phyloP scores from a whole-genome alignment of 1,139 yeast species.

The Taphrina wiesneri region DNA sequence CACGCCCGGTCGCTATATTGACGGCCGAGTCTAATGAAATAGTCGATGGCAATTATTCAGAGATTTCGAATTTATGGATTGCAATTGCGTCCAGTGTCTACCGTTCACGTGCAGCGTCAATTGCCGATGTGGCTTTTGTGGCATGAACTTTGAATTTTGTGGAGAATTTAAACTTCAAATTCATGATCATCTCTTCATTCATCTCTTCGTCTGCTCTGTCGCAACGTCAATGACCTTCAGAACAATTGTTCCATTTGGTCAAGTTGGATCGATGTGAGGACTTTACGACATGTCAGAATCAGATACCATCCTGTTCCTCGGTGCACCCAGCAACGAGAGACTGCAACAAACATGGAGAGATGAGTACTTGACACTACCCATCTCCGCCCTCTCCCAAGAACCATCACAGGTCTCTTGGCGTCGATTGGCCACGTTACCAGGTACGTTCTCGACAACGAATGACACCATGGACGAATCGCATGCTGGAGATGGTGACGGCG shows the following conservation, averaged over 20 bases:
- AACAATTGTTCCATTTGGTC: background rate
- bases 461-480: background rate
- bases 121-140: background rate
- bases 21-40: background rate
- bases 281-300: background rate
- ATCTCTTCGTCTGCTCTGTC: background rate
- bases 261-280: background rate
- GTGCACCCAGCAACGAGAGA: constrained; percentile 17
- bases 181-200: no score
- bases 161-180: no score
- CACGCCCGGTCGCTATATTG: background rate
- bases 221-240: no score
- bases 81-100: background rate
- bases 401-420: constrained; percentile 4
- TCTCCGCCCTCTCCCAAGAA: background rate
- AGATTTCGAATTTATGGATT: background rate
- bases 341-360: constrained; percentile 15
- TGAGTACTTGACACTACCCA: background rate
- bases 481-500: background rate
- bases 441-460: background rate
- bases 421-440: background rate
- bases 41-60: background rate
- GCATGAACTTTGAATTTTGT: background rate
- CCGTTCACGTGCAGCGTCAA: background rate
- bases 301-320: constrained; percentile 3